Percentiles rank a stretch among this genome's conserved stretches.
Evolutionary conservation across 129 eudicot genomes (phyloP).

Genomic region (Arctium lappa): DNA sequence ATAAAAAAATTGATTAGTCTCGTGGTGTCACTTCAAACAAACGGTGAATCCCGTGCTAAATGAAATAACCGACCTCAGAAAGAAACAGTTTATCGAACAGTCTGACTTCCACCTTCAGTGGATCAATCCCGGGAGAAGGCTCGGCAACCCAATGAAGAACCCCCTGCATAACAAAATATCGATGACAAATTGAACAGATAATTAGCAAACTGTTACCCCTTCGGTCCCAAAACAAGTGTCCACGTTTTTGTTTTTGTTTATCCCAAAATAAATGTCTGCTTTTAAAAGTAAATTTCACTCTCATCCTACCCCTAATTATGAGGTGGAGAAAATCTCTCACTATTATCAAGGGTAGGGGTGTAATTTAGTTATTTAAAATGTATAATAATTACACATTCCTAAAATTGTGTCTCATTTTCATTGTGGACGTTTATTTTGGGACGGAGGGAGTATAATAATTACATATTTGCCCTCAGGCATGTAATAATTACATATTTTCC

Average conservation of each 20-base stretch:
- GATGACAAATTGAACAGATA: neutral
- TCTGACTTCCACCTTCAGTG: conserved; percentile 86
- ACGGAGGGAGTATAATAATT: too few relatives aligned
- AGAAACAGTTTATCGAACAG: conserved; percentile 64
- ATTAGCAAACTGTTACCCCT: too few relatives aligned
- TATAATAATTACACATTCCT: too few relatives aligned
- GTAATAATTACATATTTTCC: too few relatives aligned
- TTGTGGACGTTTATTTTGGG: too few relatives aligned
- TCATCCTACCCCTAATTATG: neutral
- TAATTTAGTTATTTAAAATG: too few relatives aligned
- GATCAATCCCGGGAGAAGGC: conserved; percentile 72
- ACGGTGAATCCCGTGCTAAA: neutral
- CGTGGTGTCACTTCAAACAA: neutral
- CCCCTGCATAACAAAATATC: conserved; percentile 46
- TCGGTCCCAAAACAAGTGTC: neutral
- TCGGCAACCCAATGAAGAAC: conserved; percentile 97
- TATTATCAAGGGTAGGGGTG: too few relatives aligned
- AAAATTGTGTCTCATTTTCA: too few relatives aligned
- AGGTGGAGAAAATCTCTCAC: neutral
- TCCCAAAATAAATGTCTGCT: neutral
- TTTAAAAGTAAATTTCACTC: neutral
- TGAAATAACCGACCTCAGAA: conserved; percentile 54
- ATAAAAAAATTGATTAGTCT: neutral
- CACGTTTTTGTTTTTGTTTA: neutral
- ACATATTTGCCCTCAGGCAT: too few relatives aligned